These are phyloP conservation scores for Chalciporus sp. DNA, from an alignment of 1,284 basidiomycete species.

Conservation along the genomic window DNA sequence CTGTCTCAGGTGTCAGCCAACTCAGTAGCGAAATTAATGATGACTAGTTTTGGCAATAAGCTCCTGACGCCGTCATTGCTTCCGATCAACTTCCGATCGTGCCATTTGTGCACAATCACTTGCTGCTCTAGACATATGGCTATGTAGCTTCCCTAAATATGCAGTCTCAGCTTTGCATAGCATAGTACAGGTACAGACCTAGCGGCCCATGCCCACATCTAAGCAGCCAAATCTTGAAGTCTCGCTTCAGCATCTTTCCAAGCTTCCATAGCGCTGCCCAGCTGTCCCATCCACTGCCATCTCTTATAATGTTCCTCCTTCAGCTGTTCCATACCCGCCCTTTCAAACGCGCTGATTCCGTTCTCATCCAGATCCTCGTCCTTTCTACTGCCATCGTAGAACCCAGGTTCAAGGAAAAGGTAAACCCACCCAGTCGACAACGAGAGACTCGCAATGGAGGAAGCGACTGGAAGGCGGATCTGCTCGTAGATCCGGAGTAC, in stretches of 20 bases:
- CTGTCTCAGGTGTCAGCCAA: too few species aligned
- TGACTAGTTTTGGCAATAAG: too few species aligned
- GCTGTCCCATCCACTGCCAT: not conserved
- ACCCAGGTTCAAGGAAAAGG: conserved; percentile 14
- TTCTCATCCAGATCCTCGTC: conserved; percentile 12
- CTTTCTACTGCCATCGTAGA: conserved; percentile 23
- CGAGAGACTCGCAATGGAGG: not conserved
- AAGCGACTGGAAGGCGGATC: conserved; percentile 26
- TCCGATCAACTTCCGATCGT: too few species aligned
- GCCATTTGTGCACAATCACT: too few species aligned
- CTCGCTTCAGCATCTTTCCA: conserved; percentile 7
- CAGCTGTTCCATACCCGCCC: not conserved
- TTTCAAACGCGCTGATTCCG: conserved; percentile 10
- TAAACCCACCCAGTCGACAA: conserved; percentile 12
- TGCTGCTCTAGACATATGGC: too few species aligned
- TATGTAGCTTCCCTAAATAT: too few species aligned
- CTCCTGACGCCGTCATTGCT: too few species aligned
- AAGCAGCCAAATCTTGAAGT: not conserved
- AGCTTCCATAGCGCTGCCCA: not conserved
- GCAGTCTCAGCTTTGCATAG: too few species aligned
- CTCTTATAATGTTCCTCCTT: not conserved
- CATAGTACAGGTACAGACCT: too few species aligned
- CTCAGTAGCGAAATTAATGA: too few species aligned
- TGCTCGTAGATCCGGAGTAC: conserved; percentile 32
- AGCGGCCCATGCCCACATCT: too few species aligned